Evolutionary conservation across 2,329 filamentous ascomycete genomes (phyloP), one percentile per base, ranked within the genome.

Genomic region (Phaeosphaeriaceae sp.): DNA sequence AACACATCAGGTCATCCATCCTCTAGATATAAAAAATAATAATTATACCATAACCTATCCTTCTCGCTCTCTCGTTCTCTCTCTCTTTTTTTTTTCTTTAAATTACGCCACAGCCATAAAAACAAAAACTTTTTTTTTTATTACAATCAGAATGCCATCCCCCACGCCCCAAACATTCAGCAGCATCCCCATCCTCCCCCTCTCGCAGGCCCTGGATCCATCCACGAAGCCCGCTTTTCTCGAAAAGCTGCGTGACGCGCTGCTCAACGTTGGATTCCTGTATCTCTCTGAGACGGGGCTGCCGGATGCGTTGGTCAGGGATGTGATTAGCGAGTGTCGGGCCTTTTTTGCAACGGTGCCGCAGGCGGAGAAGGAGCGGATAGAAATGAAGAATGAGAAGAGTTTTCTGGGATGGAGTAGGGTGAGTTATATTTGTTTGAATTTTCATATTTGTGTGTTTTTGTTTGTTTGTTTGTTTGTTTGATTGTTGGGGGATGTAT

Each of bases 251-350:
- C 87, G 88, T 13, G 79, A 88, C 72, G 89, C 90, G 0, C 76
- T 96, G 26, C 83, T 96, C 63, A 88, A 93, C 69, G 89, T 95
- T n/a, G 91, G 91, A 1, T 96, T 96, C 66, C 73, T 95, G 17
- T 96, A 96, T 66, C 82, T 96, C 53, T 87, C 87, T 67, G 92
- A 95, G 66, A 87, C 89, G 17, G 70, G 70, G 6, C 36, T 71
- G 42, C 79, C 87, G 4, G 81, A 87, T 13, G 77, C 82, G 32
- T 75, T 93, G 43, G 85, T 89, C 60, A 66, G 82, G 18, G 74
- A 81, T 53, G 89, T 93, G 20, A 85, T 90, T 44, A 64, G 75
- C 2, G 81, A 91, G 64, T 89, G 88, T 36, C 84, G 83, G 45
- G 78, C 76, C 0, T 94, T 96, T 73, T 96, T 96, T 63, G 68